A percentile compares a stretch with the other conserved stretches of the same genome.
Evolutionary conservation across 75 land plant species (phyloP).

Genomic region (Ceratopteris richardii): DNA sequence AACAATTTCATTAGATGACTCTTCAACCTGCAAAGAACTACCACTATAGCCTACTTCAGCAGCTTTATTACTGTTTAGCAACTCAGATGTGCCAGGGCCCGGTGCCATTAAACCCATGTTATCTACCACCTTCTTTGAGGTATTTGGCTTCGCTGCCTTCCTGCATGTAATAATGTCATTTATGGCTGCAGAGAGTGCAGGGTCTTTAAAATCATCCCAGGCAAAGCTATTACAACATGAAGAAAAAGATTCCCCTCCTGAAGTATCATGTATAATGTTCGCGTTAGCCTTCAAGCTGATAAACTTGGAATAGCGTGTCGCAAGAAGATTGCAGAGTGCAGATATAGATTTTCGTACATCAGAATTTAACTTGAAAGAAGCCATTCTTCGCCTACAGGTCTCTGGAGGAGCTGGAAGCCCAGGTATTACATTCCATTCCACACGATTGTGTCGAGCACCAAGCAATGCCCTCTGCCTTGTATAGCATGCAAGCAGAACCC

Average conservation of each 20-base stretch:
- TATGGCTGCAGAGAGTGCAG: slow-evolving; percentile 44
- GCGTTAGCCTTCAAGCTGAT: background rate
- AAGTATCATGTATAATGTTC: background rate
- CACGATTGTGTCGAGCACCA: slow-evolving; percentile 61
- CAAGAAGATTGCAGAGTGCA: slow-evolving; percentile 64
- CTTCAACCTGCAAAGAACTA: no score
- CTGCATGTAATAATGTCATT: slow-evolving; percentile 60
- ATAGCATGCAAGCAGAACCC: slow-evolving; percentile 69
- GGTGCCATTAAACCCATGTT: no score
- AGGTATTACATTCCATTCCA: slow-evolving; percentile 59
- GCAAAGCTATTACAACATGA: slow-evolving; percentile 3
- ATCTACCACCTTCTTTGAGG: slow-evolving; percentile 12
- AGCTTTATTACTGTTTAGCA: no score
- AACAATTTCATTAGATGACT: background rate
- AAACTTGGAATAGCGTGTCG: slow-evolving; percentile 37
- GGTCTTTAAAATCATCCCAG: slow-evolving; percentile 88
- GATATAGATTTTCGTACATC: slow-evolving; percentile 55
- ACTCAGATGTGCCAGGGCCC: no score
- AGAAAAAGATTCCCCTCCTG: background rate
- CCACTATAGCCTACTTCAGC: no score
- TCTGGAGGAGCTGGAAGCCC: slow-evolving; percentile 73
- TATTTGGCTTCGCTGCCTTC: slow-evolving; percentile 29
- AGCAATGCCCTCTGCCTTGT: slow-evolving; percentile 66
- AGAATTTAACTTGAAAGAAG: slow-evolving; percentile 35
- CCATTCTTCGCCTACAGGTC: slow-evolving; percentile 66